A percentile compares a stretch with the other conserved stretches of the same genome.
Evolutionary conservation across 352 stramenopile genomes (phyloP).

Genomic region (Globisporangium spinosum): DNA sequence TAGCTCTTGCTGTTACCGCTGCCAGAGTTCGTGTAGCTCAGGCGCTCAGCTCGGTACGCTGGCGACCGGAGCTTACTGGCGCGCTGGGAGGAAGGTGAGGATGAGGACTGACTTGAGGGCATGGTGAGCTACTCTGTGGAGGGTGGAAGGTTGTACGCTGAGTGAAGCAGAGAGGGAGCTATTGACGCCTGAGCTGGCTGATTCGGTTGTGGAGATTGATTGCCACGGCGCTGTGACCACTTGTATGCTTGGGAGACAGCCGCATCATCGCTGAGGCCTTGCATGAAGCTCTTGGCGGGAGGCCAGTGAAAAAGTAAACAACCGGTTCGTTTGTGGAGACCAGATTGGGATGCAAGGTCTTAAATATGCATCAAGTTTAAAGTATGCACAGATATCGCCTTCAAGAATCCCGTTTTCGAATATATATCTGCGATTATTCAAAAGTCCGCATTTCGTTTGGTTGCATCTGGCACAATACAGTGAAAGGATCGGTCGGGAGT

Average conservation of each 20-base stretch:
- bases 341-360: not conserved
- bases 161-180: not conserved
- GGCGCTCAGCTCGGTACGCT: not conserved
- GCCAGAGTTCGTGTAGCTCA: conserved; percentile 5
- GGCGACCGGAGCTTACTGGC: not conserved
- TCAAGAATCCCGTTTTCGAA: no score
- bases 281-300: not conserved
- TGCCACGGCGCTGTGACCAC: not conserved
- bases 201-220: not conserved
- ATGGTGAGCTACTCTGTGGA: not conserved
- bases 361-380: not conserved
- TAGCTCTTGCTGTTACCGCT: not conserved
- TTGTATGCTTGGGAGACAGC: not conserved
- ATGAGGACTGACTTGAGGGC: not conserved
- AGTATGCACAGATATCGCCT: not conserved
- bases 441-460: not conserved
- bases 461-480: not conserved
- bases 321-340: not conserved
- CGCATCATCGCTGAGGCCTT: not conserved
- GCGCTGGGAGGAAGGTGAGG: not conserved
- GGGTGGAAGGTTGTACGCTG: no score
- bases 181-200: not conserved
- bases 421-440: not conserved
- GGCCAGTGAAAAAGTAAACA: not conserved
- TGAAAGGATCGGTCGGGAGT: not conserved